Base-by-base conservation (phyloP, 1,139 yeast species). In the Yamadazyma dushanensis region DNA sequence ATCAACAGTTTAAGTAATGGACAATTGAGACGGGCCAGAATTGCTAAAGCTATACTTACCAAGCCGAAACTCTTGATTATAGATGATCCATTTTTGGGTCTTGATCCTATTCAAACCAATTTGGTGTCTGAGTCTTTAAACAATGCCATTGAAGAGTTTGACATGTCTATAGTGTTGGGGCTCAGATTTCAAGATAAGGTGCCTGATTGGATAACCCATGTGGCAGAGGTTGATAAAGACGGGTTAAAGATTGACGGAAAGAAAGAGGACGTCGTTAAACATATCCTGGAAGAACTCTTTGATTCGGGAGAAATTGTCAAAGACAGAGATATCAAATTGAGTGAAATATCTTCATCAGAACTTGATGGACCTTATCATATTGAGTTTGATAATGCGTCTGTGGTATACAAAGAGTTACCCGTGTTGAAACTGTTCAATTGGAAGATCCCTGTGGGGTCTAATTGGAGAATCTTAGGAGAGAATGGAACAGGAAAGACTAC, bases 401-500 rank as follows among this genome's bases (percentile, higher is more conserved):
- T 92, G 2, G 61, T 77, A 1, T 89, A 90, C 57, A 71, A 75
- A 35, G 84, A 82, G 2, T 65, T 72, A 24, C 73, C 77, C 0
- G 74, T 89, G 0, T 61, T 92, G 32, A 59, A 69, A 29, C 60
- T 83, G 37, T 67, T 92, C 37, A 60, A 61, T 16, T 86, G 96
- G 92, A 63, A 61, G 14, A 81, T 89, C 7, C 66, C 70, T 3
- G 66, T 66, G 20, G 95, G 95, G 2, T 84, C 88, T 16, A 82
- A 77, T 50, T 89, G 97, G 96, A 90, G 94, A 54, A 71, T 92
- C 26, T 67, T 83, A 37, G 98, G 98, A 5, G 78, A 81, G 43
- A 92, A 92, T 49, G 98, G 98, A 1, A 73, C 95, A 0, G 98
- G 98, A 1, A 92, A 92, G 54, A 85, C 96, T 3, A 92, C 98